Conservation (phyloP, 352 stramenopile genomes). For the Blastocystis sp. region DNA sequence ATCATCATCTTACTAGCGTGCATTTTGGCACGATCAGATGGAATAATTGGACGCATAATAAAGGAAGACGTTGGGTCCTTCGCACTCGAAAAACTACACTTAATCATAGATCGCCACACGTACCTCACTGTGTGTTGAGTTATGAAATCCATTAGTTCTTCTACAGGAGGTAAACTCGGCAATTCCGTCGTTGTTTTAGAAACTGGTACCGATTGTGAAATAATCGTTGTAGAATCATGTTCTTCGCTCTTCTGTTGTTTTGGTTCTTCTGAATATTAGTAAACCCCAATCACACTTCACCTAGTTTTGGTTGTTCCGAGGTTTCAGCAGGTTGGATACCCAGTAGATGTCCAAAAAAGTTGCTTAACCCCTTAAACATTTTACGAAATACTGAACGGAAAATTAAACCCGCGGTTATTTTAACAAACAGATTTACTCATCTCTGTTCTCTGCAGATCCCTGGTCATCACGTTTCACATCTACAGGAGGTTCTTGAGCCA, state of each 20-base stretch:
- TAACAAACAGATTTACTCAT: slow-evolving; percentile 40
- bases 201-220: background rate
- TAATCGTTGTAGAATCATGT: background rate
- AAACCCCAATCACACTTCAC: too few relatives aligned
- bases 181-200: background rate
- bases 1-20: background rate
- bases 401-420: background rate
- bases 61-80: slow-evolving; percentile 27
- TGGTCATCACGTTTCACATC: slow-evolving; percentile 71
- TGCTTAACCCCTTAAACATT: slow-evolving; percentile 49
- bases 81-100: slow-evolving; percentile 4
- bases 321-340: background rate
- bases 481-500: slow-evolving; percentile 73
- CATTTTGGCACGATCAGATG: slow-evolving; percentile 53
- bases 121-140: slow-evolving; percentile 33
- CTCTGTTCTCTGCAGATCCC: background rate
- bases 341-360: slow-evolving; percentile 10
- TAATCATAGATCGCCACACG: background rate
- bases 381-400: background rate
- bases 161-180: background rate
- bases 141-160: slow-evolving; percentile 58
- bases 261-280: background rate
- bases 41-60: slow-evolving; percentile 60
- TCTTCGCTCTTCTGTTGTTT: background rate
- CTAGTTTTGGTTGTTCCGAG: background rate